Evolutionary conservation across 2,329 filamentous ascomycete genomes (phyloP).

Genomic region (Akanthomyces dipterigenus): DNA sequence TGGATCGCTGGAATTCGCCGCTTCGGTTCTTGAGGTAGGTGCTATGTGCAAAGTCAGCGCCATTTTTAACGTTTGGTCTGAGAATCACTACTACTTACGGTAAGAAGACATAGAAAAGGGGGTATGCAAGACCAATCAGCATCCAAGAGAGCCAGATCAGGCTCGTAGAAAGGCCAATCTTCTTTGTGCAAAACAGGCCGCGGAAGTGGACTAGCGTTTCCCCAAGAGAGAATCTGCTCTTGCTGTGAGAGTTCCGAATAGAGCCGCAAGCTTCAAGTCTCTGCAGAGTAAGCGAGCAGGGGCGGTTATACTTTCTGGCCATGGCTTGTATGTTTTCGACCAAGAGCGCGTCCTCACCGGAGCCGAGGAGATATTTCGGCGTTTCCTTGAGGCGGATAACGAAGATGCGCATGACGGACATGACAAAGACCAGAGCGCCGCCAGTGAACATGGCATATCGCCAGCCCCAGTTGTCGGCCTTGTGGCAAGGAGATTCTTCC

Average conservation of each 20-base stretch:
- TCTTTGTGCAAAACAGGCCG: conserved; percentile 57
- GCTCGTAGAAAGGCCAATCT: conserved; percentile 52
- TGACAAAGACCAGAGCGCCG: conserved; percentile 36
- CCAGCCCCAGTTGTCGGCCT: conserved; percentile 42
- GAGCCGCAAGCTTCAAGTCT: conserved; percentile 40
- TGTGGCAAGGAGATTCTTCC: conserved; percentile 36
- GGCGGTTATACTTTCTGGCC: conserved; percentile 37
- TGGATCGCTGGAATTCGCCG: conserved; percentile 43
- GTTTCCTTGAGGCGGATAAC: conserved; percentile 41
- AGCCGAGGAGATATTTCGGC: conserved; percentile 41
- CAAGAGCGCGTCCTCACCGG: conserved; percentile 41
- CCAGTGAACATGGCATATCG: conserved; percentile 40
- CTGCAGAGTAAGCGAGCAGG: conserved; percentile 36
- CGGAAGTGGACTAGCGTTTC: conserved; percentile 46
- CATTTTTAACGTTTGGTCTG: background rate
- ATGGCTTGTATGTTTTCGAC: conserved; percentile 42
- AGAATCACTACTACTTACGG: conserved; percentile 33
- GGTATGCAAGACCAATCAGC: conserved; percentile 65
- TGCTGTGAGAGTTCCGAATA: conserved; percentile 30
- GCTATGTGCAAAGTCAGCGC: conserved; percentile 19
- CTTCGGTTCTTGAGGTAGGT: conserved; percentile 56
- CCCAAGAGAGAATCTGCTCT: conserved; percentile 23
- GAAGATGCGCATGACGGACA: conserved; percentile 39
- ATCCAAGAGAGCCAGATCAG: conserved; percentile 66
- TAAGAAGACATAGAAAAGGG: conserved; percentile 69